Conservation (phyloP, 306 rosid species). For the Begonia fuchsioides region DNA sequence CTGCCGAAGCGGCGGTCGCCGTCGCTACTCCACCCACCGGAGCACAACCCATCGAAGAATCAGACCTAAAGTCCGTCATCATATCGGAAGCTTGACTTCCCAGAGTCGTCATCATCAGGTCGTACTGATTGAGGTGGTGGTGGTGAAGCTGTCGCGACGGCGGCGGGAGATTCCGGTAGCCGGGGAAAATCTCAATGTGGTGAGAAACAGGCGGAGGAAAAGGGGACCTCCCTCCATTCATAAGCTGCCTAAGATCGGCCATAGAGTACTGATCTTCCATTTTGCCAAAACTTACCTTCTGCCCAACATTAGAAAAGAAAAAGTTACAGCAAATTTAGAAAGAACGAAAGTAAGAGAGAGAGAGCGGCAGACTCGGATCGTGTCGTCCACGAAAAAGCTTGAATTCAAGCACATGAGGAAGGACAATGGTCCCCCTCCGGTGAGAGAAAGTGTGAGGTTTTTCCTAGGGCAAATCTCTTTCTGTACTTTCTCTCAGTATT, state of each 20-base stretch:
- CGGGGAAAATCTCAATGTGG: slow-evolving; percentile 2
- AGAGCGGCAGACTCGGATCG: slow-evolving; percentile 16
- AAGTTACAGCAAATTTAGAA: neutral
- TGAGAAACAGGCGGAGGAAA: slow-evolving; percentile 8
- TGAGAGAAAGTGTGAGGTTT: slow-evolving; percentile 20
- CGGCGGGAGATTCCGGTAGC: slow-evolving; percentile 3
- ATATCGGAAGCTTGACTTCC: no score
- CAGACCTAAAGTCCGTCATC: slow-evolving; percentile 28
- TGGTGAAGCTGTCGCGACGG: neutral
- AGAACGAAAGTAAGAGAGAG: neutral
- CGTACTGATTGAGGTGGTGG: slow-evolving; percentile 4
- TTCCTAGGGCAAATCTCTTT: slow-evolving; percentile 7
- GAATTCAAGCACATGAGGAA: slow-evolving; percentile 14
- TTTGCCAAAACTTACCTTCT: neutral
- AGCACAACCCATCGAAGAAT: slow-evolving; percentile 20
- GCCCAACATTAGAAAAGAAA: no score
- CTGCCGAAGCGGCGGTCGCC: slow-evolving; percentile 1
- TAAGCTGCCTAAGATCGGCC: slow-evolving; percentile 11
- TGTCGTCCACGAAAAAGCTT: slow-evolving; percentile 18
- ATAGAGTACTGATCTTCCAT: slow-evolving; percentile 13
- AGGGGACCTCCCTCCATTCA: neutral
- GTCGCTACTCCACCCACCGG: slow-evolving; percentile 19
- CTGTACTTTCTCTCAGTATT: neutral
- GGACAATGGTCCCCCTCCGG: slow-evolving; percentile 71
- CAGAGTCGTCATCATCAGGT: no score